Conservation (phyloP, 2,329 filamentous ascomycete genomes). For the Aspergillus fumigatiaffinis region DNA sequence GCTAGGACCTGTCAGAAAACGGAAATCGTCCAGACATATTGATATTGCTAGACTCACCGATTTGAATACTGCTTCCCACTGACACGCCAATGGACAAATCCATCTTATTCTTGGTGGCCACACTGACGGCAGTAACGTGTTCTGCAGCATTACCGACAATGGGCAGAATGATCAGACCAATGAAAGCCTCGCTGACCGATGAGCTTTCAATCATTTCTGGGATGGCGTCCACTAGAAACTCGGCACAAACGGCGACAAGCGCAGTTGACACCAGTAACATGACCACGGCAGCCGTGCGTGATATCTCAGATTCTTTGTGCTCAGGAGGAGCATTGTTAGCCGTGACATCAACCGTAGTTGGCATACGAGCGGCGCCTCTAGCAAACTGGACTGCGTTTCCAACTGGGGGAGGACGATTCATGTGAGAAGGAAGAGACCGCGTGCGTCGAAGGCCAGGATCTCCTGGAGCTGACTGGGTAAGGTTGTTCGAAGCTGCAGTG, state of each 20-base stretch:
- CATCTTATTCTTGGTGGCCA: slow-evolving; percentile 82
- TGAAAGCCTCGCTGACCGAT: slow-evolving; percentile 66
- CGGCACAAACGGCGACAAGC: slow-evolving; percentile 60
- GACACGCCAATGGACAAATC: slow-evolving; percentile 77
- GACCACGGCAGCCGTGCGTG: slow-evolving; percentile 54
- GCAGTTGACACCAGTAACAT: slow-evolving; percentile 53
- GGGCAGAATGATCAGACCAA: slow-evolving; percentile 74
- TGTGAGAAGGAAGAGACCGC: slow-evolving; percentile 29
- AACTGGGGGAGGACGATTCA: slow-evolving; percentile 22
- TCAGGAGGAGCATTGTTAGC: slow-evolving; percentile 10
- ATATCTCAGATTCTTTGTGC: slow-evolving; percentile 41
- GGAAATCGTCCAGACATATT: background rate
- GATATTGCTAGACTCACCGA: slow-evolving; percentile 36
- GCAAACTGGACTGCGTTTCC: slow-evolving; percentile 35
- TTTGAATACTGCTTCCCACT: slow-evolving; percentile 76
- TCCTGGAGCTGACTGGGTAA: slow-evolving; percentile 8
- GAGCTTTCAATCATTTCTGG: slow-evolving; percentile 60
- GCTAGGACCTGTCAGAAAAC: slow-evolving; percentile 37
- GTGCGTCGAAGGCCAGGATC: slow-evolving; percentile 24
- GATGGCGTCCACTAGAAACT: slow-evolving; percentile 73
- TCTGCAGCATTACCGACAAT: slow-evolving; percentile 83
- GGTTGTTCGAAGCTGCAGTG: slow-evolving; percentile 11
- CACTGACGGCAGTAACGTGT: slow-evolving; percentile 75
- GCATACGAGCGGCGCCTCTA: slow-evolving; percentile 28
- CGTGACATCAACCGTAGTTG: slow-evolving; percentile 11